Evolutionary conservation across 305 asterid species (phyloP).

Genomic region (Solanum aculeatissimum): DNA sequence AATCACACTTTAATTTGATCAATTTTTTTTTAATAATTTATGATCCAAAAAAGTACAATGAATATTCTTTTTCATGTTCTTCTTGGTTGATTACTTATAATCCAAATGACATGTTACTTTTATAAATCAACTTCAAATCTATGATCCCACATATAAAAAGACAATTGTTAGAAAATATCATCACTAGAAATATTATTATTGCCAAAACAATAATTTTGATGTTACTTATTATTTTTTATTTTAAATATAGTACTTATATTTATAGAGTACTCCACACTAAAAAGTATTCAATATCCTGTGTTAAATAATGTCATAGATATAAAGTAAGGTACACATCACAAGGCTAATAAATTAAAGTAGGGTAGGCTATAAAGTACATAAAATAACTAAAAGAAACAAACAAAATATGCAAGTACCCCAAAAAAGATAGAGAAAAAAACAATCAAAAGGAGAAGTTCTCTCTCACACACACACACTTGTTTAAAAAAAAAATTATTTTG

Average conservation of each 20-base stretch:
- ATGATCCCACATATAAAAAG: background rate
- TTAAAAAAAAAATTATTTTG: too few relatives aligned
- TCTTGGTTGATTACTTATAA: background rate
- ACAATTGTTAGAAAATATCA: background rate
- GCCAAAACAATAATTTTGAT: background rate
- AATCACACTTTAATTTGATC: background rate
- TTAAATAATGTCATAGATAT: background rate
- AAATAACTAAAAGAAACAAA: background rate
- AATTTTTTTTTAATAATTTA: background rate
- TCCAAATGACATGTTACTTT: background rate
- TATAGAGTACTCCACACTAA: background rate
- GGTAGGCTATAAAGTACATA: background rate
- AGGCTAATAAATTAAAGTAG: background rate
- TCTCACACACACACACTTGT: too few relatives aligned
- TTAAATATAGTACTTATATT: too few relatives aligned
- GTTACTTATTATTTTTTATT: background rate
- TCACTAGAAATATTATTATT: background rate
- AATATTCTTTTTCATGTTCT: background rate
- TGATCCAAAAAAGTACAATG: background rate
- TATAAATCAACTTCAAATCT: background rate
- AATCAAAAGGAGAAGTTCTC: background rate
- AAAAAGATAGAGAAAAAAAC: background rate
- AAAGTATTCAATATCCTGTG: background rate
- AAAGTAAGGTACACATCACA: background rate
- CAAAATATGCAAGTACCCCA: background rate